phyloP scores from a whole-genome alignment of 2,329 filamentous ascomycete species.

The Pyricularia pennisetigena region DNA sequence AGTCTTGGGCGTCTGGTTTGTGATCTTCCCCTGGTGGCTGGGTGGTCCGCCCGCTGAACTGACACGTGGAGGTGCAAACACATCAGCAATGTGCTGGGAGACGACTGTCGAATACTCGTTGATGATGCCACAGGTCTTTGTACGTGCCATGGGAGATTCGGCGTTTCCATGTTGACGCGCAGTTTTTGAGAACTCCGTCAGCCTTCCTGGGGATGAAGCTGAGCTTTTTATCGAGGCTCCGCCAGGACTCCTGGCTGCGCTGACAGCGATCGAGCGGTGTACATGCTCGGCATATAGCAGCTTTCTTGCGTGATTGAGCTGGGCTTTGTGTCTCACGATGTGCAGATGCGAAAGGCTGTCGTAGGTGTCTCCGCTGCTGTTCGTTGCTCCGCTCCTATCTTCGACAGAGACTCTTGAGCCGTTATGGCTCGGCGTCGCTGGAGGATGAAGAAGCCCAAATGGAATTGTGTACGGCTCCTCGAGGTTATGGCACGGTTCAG shows the following conservation, averaged over 20 bases:
- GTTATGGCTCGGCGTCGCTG: not conserved
- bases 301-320: not conserved
- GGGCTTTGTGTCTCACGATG: not conserved
- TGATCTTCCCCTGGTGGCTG: not conserved
- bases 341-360: not conserved
- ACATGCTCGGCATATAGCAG: constrained; percentile 1
- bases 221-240: not conserved
- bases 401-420: not conserved
- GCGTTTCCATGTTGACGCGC: not conserved
- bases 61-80: not conserved
- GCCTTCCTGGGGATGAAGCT: constrained; percentile 1
- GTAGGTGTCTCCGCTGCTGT: constrained; percentile 4
- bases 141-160: not conserved
- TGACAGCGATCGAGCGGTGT: not conserved
- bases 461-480: not conserved
- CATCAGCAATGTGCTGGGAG: not conserved
- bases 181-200: not conserved
- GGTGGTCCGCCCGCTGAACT: not conserved
- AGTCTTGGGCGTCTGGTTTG: not conserved
- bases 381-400: not conserved
- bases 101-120: not conserved
- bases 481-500: not conserved
- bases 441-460: not conserved
- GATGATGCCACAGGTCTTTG: not conserved
- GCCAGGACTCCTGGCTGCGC: not conserved